Evolutionary conservation across 1,284 basidiomycete species (phyloP), one percentile per base, ranked within the genome.

Genomic region (Rhizoctonia solani): DNA sequence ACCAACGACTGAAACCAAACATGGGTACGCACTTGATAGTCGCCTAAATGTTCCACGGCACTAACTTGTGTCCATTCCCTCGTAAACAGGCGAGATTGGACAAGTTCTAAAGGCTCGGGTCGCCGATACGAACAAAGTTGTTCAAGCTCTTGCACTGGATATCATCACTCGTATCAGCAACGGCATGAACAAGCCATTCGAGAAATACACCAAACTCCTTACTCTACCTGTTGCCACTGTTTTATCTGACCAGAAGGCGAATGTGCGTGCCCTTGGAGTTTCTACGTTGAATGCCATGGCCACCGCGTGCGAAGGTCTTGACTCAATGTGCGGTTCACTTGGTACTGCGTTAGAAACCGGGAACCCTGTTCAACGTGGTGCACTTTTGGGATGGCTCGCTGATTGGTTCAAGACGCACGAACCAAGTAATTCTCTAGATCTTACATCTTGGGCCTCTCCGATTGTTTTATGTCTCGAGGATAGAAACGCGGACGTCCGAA

Each of bases 111-210:
- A 97, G 77, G 86, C 88, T 30, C 87, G 97, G 68, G 88, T 97
- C 47, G 86, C 85, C 11, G 97, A 99, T 76, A 90, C 90, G 55
- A 99, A 99, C 79, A 92, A 99, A 75, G 87, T 92, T 21, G 95
- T 98, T 55, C 95, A 98, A 76, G 81, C 83, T 29, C 82, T 98
- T 49, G 92, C 96, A 19, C 83, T 99, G 21, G 95, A 97, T 74
- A 89, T 97, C 68, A 87, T 98, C 59, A 83, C 88, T 44, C 90
- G 93, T 53, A 89, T 99, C 69, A 94, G 97, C 1, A 86, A 83
- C 0, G 95, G 93, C 0, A 98, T 99, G 93, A 94, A 94, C 54
- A 93, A 90, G 74, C 86, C 92, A 0, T 99, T 99, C 75, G 96
- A 99, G 72, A 95, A 92, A 75, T 85, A 96, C 72, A 84, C 85